Evolutionary conservation across 805 yeast genomes (phyloP).

Genomic region (Danielia reshetovae): DNA sequence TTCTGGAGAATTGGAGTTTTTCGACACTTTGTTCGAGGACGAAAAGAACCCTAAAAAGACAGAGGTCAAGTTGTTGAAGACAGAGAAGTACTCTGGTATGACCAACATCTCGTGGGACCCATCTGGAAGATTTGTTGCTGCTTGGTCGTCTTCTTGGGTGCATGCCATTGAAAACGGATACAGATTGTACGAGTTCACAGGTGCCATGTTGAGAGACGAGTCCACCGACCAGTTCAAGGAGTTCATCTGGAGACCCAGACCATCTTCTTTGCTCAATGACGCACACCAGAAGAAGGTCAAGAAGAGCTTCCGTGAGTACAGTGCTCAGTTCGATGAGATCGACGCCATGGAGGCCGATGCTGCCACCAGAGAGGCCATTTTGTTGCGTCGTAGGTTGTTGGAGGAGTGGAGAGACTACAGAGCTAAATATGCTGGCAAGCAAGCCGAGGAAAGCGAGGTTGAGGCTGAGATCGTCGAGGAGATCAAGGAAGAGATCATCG

Average conservation of each 20-base stretch:
- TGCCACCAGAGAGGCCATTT: constrained; percentile 84
- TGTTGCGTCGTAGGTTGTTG: constrained; percentile 74
- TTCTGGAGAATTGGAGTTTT: constrained; percentile 75
- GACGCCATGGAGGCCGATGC: constrained; percentile 96
- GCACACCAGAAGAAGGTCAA: constrained; percentile 85
- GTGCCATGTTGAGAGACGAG: constrained; percentile 72
- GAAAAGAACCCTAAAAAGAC: constrained; percentile 46
- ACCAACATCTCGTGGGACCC: constrained; percentile 93
- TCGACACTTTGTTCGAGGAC: constrained; percentile 81
- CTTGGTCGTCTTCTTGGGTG: constrained; percentile 83
- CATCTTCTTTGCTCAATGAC: constrained; percentile 67
- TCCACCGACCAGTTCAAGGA: constrained; percentile 78
- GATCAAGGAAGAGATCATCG: constrained; percentile 36
- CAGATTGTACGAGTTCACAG: constrained; percentile 81
- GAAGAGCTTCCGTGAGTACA: constrained; percentile 83
- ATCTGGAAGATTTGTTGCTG: constrained; percentile 85
- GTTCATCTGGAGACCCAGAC: constrained; percentile 97
- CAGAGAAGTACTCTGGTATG: constrained; percentile 69
- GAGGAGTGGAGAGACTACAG: constrained; percentile 88
- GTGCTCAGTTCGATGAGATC: constrained; percentile 88
- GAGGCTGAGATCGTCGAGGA: constrained; percentile 60
- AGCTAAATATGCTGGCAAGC: constrained; percentile 30
- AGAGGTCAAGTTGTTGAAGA: constrained; percentile 53
- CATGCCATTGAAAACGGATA: constrained; percentile 88
- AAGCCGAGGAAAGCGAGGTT: constrained; percentile 46